Base-by-base conservation (phyloP, 148 eudicot genomes). In the Nepenthes gracilis region DNA sequence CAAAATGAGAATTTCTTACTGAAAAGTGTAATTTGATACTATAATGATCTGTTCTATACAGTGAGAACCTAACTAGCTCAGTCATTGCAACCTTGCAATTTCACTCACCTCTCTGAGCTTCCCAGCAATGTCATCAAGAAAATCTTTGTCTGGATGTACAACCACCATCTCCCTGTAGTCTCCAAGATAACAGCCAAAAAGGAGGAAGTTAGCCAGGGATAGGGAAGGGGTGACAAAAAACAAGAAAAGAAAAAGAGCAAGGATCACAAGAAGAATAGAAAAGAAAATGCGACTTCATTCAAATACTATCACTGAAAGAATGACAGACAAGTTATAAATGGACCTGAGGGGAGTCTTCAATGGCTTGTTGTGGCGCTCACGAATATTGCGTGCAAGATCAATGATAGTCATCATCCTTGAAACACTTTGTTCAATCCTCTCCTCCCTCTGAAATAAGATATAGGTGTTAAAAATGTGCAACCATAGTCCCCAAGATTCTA, bases 341-440 rank as follows among this genome's bases (percentile, higher is more conserved):
- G 35, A 85, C 96, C 81, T 88, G 58, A 88, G 96, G 11, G 99
- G 99, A 12, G 92, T 80, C 72, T 93, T 93, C 38, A 93, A 64
- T 67, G 99, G 99, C 72, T 88, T 79, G 71, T 89, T 93, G 75
- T 88, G 91, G 62, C 96, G 99, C 73, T 93, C 99, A 64, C 96
- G 96, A 53, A 93, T 88, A 74, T 86, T 88, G 14, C 99, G 83
- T 10, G 95, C 99, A 54, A 80, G 89, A 75, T 93, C 99, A 66
- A 88, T 93, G 47, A 86, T 81, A 55, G 76, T 88, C 77, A 78
- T 93, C 99, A 93, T 93, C 51, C 99, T 83, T 57, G 74, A 84
- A n/a, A 93, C 99, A 78, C 99, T 93, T 68, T 84, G 84, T 64
- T 86, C 99, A 68, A 93, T 89, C 40, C 95, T 95, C 48, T 88